phyloP scores from a whole-genome alignment of 1,139 yeast genomes.

The Yamadazyma pseudoaaseri region DNA sequence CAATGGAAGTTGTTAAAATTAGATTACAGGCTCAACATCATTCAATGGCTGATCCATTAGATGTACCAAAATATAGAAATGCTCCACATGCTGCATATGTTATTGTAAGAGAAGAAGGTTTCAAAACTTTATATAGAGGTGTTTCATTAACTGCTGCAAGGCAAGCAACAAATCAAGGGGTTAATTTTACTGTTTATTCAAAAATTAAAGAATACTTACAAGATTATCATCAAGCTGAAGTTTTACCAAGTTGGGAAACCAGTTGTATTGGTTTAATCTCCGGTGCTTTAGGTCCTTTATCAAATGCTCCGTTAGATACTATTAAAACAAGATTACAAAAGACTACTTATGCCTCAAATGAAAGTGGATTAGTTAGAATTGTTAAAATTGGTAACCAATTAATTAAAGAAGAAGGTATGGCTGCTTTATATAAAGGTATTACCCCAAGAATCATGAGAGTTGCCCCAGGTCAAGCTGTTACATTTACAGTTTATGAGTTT shows the following conservation, averaged over 20 bases:
- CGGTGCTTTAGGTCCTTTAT: constrained; percentile 97
- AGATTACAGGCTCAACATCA: constrained; percentile 95
- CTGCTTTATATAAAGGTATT: constrained; percentile 92
- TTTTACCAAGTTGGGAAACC: constrained; percentile 91
- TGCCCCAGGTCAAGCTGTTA: constrained; percentile 99
- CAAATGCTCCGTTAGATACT: constrained; percentile 97
- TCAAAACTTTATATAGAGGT: constrained; percentile 87
- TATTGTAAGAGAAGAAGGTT: constrained; percentile 88
- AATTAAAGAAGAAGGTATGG: constrained; percentile 83
- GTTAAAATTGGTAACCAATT: constrained; percentile 77
- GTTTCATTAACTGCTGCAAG: constrained; percentile 95
- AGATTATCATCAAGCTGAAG: constrained; percentile 60
- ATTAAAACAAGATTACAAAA: constrained; percentile 96
- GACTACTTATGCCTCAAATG: constrained; percentile 70
- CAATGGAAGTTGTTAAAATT: constrained; percentile 96
- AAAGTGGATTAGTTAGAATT: constrained; percentile 74
- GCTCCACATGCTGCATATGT: constrained; percentile 90
- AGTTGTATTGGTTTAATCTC: constrained; percentile 86
- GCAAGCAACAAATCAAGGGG: constrained; percentile 98
- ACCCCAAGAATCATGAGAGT: constrained; percentile 99
- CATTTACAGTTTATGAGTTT: constrained; percentile 93
- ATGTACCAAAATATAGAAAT: constrained; percentile 81
- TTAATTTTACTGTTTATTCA: constrained; percentile 93
- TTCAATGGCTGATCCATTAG: constrained; percentile 80
- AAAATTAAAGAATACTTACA: constrained; percentile 73